These are phyloP conservation scores for Cordyceps tenuipes DNA, from an alignment of 2,329 filamentous ascomycete species.

Conservation along the genomic window DNA sequence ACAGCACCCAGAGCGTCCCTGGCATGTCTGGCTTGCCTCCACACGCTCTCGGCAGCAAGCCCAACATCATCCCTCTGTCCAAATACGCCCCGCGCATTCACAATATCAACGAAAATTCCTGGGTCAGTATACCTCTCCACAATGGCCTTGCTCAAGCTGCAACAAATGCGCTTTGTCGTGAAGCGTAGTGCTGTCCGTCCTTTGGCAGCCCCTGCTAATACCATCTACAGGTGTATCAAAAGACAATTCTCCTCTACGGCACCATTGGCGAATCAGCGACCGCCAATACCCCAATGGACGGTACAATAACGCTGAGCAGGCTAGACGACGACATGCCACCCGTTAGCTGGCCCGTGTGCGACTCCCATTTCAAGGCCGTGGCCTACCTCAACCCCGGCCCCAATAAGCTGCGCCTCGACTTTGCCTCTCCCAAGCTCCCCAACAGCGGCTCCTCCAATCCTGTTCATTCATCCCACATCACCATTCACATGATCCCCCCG, in stretches of 20 bases:
- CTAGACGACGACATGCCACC: constrained; percentile 80
- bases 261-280: constrained; percentile 66
- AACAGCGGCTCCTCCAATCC: constrained; percentile 58
- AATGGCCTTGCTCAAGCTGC: background rate
- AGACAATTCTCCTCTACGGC: constrained; percentile 73
- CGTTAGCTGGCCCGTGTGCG: constrained; percentile 76
- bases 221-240: constrained; percentile 70
- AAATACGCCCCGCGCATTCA: constrained; percentile 72
- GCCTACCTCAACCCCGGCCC: constrained; percentile 86
- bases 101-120: constrained; percentile 73
- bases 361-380: constrained; percentile 85
- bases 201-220: background rate
- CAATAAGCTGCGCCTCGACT: constrained; percentile 83
- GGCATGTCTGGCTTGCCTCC: constrained; percentile 55
- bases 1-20: constrained; percentile 43
- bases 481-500: constrained; percentile 77
- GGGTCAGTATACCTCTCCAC: constrained; percentile 49
- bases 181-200: background rate
- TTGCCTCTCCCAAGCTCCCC: constrained; percentile 71
- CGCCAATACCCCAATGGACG: constrained; percentile 63
- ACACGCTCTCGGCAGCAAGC: constrained; percentile 45
- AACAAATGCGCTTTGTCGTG: background rate
- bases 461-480: constrained; percentile 71
- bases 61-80: constrained; percentile 55
- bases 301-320: constrained; percentile 69